phyloP scores from a whole-genome alignment of 257 asterid species.

The Marsdenia floribunda region DNA sequence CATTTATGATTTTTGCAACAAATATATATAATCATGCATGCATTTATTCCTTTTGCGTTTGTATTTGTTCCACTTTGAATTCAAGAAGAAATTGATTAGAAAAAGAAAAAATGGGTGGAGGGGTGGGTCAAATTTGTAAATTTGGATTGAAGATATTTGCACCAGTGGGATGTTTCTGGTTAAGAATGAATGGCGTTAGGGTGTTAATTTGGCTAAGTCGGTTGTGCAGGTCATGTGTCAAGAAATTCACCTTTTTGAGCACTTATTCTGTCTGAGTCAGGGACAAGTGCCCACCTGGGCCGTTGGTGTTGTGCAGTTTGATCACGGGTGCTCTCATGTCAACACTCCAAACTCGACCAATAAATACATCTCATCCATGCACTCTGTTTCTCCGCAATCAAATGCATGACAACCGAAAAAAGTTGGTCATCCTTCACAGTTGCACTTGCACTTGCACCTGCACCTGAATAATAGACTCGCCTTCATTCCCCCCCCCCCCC shows the following conservation, averaged over 20 bases:
- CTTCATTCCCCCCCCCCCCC: too few relatives aligned
- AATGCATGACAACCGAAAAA: constrained; percentile 17
- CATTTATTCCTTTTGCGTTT: too few relatives aligned
- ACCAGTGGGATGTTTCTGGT: constrained; percentile 19
- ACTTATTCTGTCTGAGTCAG: background rate
- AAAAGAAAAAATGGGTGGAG: background rate
- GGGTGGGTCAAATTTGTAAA: constrained; percentile 8
- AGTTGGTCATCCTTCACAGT: constrained; percentile 4
- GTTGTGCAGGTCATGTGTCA: constrained; percentile 41
- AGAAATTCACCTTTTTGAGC: constrained; percentile 21
- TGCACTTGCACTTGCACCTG: background rate
- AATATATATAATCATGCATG: too few relatives aligned
- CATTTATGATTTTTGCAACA: too few relatives aligned
- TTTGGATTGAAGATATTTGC: constrained; percentile 20
- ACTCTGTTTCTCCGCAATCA: constrained; percentile 17
- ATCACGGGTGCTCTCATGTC: constrained; percentile 10
- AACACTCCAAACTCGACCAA: constrained; percentile 17
- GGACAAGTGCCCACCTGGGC: constrained; percentile 29
- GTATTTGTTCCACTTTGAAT: too few relatives aligned
- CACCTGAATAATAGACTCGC: background rate
- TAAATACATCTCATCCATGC: constrained; percentile 8
- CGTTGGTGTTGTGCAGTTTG: constrained; percentile 1
- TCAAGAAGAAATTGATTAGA: too few relatives aligned
- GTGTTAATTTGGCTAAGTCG: constrained; percentile 23
- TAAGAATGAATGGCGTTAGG: constrained; percentile 15